Base-by-base conservation (phyloP, 306 rosid genomes). In the Begonia peltatifolia region DNA sequence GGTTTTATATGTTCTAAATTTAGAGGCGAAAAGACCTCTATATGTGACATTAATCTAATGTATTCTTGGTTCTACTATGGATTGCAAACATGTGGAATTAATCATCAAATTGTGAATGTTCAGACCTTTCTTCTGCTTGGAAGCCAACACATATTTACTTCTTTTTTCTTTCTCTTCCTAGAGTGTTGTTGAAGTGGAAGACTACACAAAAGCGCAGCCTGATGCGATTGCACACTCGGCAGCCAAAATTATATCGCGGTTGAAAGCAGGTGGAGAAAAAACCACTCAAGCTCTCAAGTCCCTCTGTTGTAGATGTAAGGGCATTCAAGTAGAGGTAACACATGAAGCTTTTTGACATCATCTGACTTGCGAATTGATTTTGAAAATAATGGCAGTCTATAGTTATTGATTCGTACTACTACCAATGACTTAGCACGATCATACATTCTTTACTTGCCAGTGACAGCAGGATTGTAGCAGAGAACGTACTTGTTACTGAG, bases 161-260 rank as follows among this genome's bases (percentile, higher is more conserved):
- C 18, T 20, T 18, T 57, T 30, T 20, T 16, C 17, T 50, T 68
- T 51, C 55, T 59, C 63, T 74, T 48, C 62, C 53, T 67, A 89
- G 97, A 68, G 74, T 41, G 50, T 52, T 63, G 82, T 90, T 73
- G 99, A 90, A 73, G 52, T 80, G 65, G 99, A 86, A 69, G 95
- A 90, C 65, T 79, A 71, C 56, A 14, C 49, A 66, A 83, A 80
- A 63, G 97, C 95, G 71, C 85, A 76, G 53, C 87, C 99, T 4
- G 97, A 90, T 80, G 78, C 80, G 42, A 83, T 90, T 76, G 87
- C 94, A 14, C 87, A 79, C 76, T 72, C 94, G 44, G 93, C 94
- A 53, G 72, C 81, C 58, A 90, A 83, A 75, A 80, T 90, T 62
- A 74, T 90, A 64, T 78, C 92, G 59, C 87, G 90, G 64, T 44